phyloP scores from a whole-genome alignment of 257 asterid genomes.

The Fraxinus americana region DNA sequence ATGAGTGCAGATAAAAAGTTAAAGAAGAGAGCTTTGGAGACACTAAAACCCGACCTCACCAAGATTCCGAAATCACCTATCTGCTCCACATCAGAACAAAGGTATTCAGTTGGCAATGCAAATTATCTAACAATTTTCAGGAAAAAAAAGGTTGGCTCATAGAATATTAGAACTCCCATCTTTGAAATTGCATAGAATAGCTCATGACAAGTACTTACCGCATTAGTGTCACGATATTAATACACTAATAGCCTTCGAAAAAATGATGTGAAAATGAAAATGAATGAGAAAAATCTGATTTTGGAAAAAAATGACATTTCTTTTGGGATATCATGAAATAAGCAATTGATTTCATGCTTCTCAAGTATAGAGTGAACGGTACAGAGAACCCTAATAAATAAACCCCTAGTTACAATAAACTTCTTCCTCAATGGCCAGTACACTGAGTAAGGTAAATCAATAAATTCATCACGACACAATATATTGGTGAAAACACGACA shows the following conservation, averaged over 20 bases:
- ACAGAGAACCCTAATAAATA: too few species aligned
- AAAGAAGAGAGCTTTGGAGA: slow-evolving; percentile 89
- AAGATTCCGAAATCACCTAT: slow-evolving; percentile 96
- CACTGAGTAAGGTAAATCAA: too few species aligned
- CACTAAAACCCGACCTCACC: slow-evolving; percentile 92
- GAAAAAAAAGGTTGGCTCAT: background rate
- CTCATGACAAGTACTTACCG: background rate
- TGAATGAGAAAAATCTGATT: background rate
- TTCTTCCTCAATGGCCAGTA: too few species aligned
- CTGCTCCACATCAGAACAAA: slow-evolving; percentile 44
- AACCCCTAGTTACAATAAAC: too few species aligned
- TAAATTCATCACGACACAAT: too few species aligned
- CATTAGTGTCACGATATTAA: background rate
- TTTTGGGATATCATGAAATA: background rate
- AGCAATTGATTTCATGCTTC: background rate
- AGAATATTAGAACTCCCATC: background rate
- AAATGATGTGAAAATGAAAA: background rate
- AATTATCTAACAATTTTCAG: slow-evolving; percentile 2
- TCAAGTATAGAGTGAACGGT: background rate
- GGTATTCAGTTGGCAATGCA: background rate
- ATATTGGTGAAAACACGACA: too few species aligned
- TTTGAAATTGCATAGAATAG: background rate
- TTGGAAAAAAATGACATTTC: background rate
- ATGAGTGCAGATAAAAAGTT: slow-evolving; percentile 92
- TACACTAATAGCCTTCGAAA: background rate